Conservation (phyloP, 2,329 filamentous ascomycete species). For the Trichoderma atrobrunneum region DNA sequence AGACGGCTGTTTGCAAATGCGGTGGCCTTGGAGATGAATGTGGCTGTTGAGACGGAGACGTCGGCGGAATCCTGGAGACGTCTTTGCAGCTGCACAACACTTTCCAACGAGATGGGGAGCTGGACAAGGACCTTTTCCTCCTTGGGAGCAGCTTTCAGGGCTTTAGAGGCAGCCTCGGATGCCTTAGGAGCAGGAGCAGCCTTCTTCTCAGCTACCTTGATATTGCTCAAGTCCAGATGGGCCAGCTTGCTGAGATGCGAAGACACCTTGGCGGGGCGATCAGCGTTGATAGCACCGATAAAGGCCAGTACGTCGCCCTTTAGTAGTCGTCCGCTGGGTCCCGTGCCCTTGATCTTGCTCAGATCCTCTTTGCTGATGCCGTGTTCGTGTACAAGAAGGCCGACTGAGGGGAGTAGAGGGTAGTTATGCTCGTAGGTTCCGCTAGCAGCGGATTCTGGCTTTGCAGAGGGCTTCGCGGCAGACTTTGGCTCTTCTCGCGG, state of each 20-base stretch:
- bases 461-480: slow-evolving; percentile 20
- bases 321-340: slow-evolving; percentile 81
- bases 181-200: slow-evolving; percentile 37
- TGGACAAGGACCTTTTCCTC: slow-evolving; percentile 58
- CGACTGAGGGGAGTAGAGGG: slow-evolving; percentile 79
- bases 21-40: slow-evolving; percentile 80
- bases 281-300: slow-evolving; percentile 70
- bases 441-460: slow-evolving; percentile 33
- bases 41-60: slow-evolving; percentile 77
- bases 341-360: slow-evolving; percentile 79
- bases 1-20: slow-evolving; percentile 86
- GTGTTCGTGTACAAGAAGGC: slow-evolving; percentile 75
- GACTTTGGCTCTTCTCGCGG: slow-evolving; percentile 33
- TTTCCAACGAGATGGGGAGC: slow-evolving; percentile 72
- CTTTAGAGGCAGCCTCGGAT: slow-evolving; percentile 39
- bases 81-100: slow-evolving; percentile 77
- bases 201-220: slow-evolving; percentile 69
- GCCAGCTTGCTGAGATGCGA: slow-evolving; percentile 69
- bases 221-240: slow-evolving; percentile 92
- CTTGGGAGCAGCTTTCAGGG: slow-evolving; percentile 44
- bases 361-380: slow-evolving; percentile 72
- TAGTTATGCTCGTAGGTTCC: slow-evolving; percentile 64
- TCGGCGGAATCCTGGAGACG: slow-evolving; percentile 75
- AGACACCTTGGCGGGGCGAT: slow-evolving; percentile 69
- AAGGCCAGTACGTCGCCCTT: slow-evolving; percentile 96